phyloP scores from a whole-genome alignment of 352 stramenopile species.

The Saprolegnia diclina region DNA sequence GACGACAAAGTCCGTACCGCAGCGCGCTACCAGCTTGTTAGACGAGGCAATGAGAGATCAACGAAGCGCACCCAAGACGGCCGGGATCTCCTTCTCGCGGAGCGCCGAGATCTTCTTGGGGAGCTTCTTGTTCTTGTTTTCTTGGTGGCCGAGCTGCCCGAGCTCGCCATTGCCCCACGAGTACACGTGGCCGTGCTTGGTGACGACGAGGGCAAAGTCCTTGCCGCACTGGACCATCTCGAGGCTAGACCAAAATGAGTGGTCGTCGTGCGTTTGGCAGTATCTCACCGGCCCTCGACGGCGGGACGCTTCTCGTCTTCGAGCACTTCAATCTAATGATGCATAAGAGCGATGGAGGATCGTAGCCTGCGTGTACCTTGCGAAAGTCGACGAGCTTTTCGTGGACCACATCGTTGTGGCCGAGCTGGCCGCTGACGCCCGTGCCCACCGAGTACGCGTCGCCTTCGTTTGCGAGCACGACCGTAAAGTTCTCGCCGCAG shows the following conservation, averaged over 20 bases:
- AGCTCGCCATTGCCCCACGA: conserved; percentile 74
- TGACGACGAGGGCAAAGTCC: conserved; percentile 56
- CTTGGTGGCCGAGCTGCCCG: conserved; percentile 72
- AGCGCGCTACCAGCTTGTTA: conserved; percentile 32
- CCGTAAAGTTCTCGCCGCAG: conserved; percentile 52
- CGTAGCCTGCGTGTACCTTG: conserved; percentile 35
- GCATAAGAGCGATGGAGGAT: neutral
- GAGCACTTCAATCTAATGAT: conserved; percentile 52
- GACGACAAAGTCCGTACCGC: conserved; percentile 62
- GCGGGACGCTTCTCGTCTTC: conserved; percentile 71
- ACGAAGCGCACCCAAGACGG: conserved; percentile 43
- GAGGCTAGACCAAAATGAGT: conserved; percentile 36
- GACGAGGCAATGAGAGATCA: conserved; percentile 5
- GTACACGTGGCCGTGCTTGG: conserved; percentile 61
- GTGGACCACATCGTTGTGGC: conserved; percentile 69
- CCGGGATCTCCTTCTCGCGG: conserved; percentile 66
- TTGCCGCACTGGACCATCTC: conserved; percentile 46
- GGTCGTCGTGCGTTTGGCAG: neutral
- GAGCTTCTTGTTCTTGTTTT: conserved; percentile 82
- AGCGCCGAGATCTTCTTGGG: conserved; percentile 82
- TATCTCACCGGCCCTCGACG: conserved; percentile 52
- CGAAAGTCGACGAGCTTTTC: conserved; percentile 75
- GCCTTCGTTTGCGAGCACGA: conserved; percentile 58
- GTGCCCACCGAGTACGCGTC: conserved; percentile 74
- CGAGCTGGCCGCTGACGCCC: conserved; percentile 50